Percentiles rank a stretch among this genome's conserved stretches.
These are phyloP conservation scores for Cryomyces minteri DNA, from an alignment of 495 filamentous ascomycete species.

Conservation along the genomic window DNA sequence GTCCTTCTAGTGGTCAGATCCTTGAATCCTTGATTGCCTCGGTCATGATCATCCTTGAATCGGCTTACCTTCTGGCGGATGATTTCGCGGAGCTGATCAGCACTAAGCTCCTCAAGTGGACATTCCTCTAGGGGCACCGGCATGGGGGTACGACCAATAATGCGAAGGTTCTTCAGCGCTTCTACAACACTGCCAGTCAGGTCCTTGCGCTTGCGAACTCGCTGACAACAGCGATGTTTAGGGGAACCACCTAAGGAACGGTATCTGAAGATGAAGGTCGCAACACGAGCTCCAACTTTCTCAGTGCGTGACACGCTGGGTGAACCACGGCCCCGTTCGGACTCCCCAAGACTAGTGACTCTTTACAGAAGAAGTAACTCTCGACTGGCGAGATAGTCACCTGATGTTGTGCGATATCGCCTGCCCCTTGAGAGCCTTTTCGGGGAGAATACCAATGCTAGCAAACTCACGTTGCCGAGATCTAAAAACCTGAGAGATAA, in stretches of 20 bases:
- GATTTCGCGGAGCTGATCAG: constrained; percentile 6
- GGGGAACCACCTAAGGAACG: constrained; percentile 3
- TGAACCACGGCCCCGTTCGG: not conserved
- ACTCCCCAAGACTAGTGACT: not conserved
- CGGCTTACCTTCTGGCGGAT: not conserved
- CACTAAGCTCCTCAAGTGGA: constrained; percentile 3
- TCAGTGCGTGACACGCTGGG: not conserved
- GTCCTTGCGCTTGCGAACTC: not conserved
- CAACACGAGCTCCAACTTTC: constrained; percentile 1
- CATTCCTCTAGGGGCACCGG: constrained; percentile 10
- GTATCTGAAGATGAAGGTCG: constrained; percentile 8
- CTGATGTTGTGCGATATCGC: constrained; percentile 7
- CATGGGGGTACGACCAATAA: constrained; percentile 8
- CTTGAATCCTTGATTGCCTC: too few relatives aligned
- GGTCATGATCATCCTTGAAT: too few relatives aligned
- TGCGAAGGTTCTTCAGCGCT: constrained; percentile 10
- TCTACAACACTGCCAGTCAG: not conserved
- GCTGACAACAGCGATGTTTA: not conserved
- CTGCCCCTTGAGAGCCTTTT: constrained; percentile 10
- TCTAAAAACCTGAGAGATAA: not conserved
- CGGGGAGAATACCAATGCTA: not conserved
- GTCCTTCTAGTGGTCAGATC: too few relatives aligned
- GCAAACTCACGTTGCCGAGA: not conserved
- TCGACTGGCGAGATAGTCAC: not conserved
- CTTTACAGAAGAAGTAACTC: not conserved